Evolutionary conservation across 192 early-diverging fungal genomes (phyloP), one percentile per base, ranked within the genome.

Genomic region (Obelidium mucronatum): DNA sequence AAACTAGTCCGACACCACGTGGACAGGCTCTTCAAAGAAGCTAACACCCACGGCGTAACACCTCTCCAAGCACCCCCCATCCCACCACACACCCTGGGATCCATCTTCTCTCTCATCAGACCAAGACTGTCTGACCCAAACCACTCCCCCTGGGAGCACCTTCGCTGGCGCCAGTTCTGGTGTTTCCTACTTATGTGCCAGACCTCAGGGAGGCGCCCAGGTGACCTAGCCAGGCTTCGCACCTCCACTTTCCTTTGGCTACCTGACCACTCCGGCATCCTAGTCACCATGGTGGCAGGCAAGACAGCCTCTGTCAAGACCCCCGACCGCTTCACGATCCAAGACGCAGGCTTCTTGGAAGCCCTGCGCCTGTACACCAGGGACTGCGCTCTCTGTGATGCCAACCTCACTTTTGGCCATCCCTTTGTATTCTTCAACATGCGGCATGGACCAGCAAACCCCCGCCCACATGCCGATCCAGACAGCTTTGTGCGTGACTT

Each of bases 281-380:
- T 64, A 13, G 61, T 39, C 24, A 64, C 61, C 61, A 33, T 64
- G 30, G 61, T 64, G 13, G 30, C 24, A 26, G 61, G 61, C 28
- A 64, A 64, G 34, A 64, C 61, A 37, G 61, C 61, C 3, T 19
- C 61, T 3, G 17, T 33, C 61, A 2, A 33, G 0, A 64, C 4
- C 4, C 61, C 61, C 0, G 61, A 64, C 36, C 0, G 61, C 3
- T 64, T 64, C 1, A 24, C 36, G 31, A 64, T 64, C 3, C 0
- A 30, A 17, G 36, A 64, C 24, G 35, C 28, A 22, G 34, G 36
- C 0, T 28, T 64, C 33, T 35, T 64, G 30, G 24, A 64, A 6
- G 30, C 61, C 0, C 35, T 64, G 13, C 3, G 61, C 0, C 2
- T 64, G 11, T 64, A 64, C 34, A 36, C 24, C 11, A 19, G 1